Base-by-base conservation (phyloP, 2,329 filamentous ascomycete genomes). In the Elsinoe ampelina region DNA sequence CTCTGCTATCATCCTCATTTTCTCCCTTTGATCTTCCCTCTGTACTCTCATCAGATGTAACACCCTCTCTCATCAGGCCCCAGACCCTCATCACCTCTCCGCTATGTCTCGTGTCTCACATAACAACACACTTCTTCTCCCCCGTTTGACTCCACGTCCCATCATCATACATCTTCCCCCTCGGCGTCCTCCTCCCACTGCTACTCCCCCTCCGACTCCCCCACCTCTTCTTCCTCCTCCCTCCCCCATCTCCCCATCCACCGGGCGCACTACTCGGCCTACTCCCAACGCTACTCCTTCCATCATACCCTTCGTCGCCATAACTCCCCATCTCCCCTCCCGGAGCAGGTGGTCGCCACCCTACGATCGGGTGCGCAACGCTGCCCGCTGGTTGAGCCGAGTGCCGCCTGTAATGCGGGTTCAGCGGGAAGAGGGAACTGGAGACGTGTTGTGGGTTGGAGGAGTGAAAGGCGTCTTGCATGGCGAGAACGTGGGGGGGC, bases 321-420 rank as follows among this genome's bases (percentile, higher is more conserved):
- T 32, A 32, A 30, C 10, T 38, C 43, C 43, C 20, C 45, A 36
- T 20, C 15, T 51, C 32, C 2, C 39, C 22, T 38, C 17, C 41
- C 30, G 65, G 51, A 1, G 66, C 66, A 2, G 67, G 67, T 5
- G 68, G 68, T 59, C 66, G 65, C 68, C 68, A 70, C 1, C 61
- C 66, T 4, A 64, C 68, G 51, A 70, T 60, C 1, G 67, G 67
- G 54, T 70, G 67, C 2, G 63, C 62, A 1, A 63, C 63, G 1
- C 62, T 63, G 8, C 67, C 64, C 10, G 63, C 61, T 19, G 45
- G 42, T 19, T 39, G 34, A 32, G 42, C 42, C 39, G 57, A 45
- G 59, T 60, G 19, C 58, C 58, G 12, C 59, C 60, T 11, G 48
- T 57, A 30, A 57, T 59, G 13, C 61, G 63, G 15, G 26, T 43